A percentile compares a stretch with the other conserved stretches of the same genome.
phyloP scores from a whole-genome alignment of 225 moss, liverwort and hornwort species.

The Rhytidiadelphus loreus region DNA sequence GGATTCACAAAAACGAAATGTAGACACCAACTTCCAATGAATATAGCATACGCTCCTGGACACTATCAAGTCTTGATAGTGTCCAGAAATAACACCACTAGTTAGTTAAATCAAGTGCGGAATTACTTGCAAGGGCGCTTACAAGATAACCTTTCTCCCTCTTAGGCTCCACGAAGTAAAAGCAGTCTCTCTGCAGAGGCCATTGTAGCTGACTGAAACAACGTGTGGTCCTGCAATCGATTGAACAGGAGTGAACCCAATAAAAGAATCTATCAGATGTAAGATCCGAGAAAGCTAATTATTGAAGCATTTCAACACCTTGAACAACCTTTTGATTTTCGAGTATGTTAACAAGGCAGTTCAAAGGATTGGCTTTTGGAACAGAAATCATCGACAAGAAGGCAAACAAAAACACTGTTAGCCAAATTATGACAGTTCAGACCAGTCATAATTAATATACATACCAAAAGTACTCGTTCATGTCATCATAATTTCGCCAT shows the following conservation, averaged over 20 bases:
- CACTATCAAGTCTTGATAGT: not conserved
- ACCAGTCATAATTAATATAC: not conserved
- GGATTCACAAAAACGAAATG: not conserved
- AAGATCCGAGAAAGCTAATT: not conserved
- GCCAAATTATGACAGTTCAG: not conserved
- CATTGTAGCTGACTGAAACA: constrained; percentile 50
- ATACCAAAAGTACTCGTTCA: constrained; percentile 94
- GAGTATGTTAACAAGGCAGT: not conserved
- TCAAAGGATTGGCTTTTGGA: not conserved
- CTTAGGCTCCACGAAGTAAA: constrained; percentile 38
- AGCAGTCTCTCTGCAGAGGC: constrained; percentile 23
- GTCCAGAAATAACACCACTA: not conserved
- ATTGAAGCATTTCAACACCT: not conserved
- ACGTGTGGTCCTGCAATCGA: constrained; percentile 33
- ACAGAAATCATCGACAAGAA: not conserved
- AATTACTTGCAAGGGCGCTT: not conserved
- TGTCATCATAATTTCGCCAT: constrained; percentile 97
- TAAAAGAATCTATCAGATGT: not conserved
- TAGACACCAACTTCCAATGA: not conserved
- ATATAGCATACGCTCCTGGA: not conserved
- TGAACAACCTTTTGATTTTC: not conserved
- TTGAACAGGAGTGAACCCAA: not conserved
- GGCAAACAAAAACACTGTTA: not conserved
- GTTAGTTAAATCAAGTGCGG: not conserved
- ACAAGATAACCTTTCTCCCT: constrained; percentile 43